phyloP scores from a whole-genome alignment of 129 eudicot genomes.

The Chrysanthemum makinoi region DNA sequence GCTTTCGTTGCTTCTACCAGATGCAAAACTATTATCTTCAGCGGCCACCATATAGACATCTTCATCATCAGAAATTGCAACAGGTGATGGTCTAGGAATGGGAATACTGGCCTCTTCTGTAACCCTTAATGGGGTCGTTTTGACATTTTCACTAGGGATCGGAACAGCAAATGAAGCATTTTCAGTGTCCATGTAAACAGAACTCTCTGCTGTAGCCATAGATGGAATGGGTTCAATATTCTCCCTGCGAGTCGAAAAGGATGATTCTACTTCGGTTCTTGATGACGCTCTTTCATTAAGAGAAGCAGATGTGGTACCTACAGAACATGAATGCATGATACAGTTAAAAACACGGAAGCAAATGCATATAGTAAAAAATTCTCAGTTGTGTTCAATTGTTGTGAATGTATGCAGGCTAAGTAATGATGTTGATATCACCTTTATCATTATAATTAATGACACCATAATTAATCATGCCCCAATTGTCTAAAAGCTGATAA shows the following conservation, averaged over 20 bases:
- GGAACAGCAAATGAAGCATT: constrained; percentile 24
- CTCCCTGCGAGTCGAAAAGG: not conserved
- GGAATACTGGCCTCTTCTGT: constrained; percentile 35
- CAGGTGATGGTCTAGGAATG: constrained; percentile 24
- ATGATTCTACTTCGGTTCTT: constrained; percentile 13
- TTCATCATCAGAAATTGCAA: constrained; percentile 37
- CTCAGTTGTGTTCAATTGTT: not conserved
- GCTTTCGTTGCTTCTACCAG: constrained; percentile 43
- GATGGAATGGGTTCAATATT: constrained; percentile 16
- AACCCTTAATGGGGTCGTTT: constrained; percentile 17
- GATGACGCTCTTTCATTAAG: constrained; percentile 28
- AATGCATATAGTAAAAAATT: not conserved
- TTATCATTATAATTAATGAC: not conserved
- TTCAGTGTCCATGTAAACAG: constrained; percentile 22
- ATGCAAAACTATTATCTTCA: constrained; percentile 37
- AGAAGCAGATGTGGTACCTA: constrained; percentile 42
- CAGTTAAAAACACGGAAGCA: constrained; percentile 11
- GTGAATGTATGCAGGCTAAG: not conserved
- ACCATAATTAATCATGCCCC: too few relatives aligned
- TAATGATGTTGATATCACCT: not conserved
- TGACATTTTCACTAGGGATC: constrained; percentile 10
- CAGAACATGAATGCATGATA: constrained; percentile 3
- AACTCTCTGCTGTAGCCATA: constrained; percentile 21
- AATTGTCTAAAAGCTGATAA: too few relatives aligned
- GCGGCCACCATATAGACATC: constrained; percentile 48